Evolutionary conservation across 148 eudicot genomes (phyloP).

Genomic region (Silene conica): DNA sequence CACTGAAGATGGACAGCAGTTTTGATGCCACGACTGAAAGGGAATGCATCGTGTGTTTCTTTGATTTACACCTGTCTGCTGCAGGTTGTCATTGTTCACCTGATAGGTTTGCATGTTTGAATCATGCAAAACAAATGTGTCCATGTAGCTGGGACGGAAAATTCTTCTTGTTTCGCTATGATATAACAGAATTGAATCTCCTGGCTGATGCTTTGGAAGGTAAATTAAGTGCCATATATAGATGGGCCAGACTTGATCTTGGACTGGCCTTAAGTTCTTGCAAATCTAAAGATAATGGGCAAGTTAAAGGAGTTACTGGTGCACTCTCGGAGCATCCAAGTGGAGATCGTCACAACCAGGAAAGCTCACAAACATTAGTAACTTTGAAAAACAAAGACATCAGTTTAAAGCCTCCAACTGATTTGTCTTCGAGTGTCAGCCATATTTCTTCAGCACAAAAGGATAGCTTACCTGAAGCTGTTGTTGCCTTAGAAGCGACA

Average conservation of each 20-base stretch:
- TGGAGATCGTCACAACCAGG: constrained; percentile 25
- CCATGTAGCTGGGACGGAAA: constrained; percentile 74
- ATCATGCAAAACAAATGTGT: constrained; percentile 88
- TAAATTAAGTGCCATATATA: constrained; percentile 82
- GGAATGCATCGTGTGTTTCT: constrained; percentile 87
- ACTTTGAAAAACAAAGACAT: constrained; percentile 30
- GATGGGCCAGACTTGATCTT: constrained; percentile 90
- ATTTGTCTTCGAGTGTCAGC: constrained; percentile 25
- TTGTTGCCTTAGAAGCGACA: constrained; percentile 37
- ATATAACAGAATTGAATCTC: constrained; percentile 61
- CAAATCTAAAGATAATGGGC: constrained; percentile 44
- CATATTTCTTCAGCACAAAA: constrained; percentile 25
- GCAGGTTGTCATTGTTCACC: constrained; percentile 91
- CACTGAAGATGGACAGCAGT: constrained; percentile 73
- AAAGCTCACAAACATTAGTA: constrained; percentile 25
- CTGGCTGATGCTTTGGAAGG: constrained; percentile 96
- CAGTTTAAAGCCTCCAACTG: constrained; percentile 22
- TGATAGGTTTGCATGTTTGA: constrained; percentile 80
- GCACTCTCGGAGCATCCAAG: constrained; percentile 32
- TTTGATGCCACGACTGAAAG: constrained; percentile 86
- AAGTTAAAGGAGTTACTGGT: constrained; percentile 27
- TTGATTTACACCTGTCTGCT: constrained; percentile 92
- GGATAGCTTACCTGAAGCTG: constrained; percentile 35
- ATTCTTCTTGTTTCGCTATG: constrained; percentile 81
- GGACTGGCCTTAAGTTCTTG: constrained; percentile 75